Percentiles rank a stretch among this genome's conserved stretches.
Evolutionary conservation across 208 protist species (phyloP).

Genomic region (Leishmania tropica): DNA sequence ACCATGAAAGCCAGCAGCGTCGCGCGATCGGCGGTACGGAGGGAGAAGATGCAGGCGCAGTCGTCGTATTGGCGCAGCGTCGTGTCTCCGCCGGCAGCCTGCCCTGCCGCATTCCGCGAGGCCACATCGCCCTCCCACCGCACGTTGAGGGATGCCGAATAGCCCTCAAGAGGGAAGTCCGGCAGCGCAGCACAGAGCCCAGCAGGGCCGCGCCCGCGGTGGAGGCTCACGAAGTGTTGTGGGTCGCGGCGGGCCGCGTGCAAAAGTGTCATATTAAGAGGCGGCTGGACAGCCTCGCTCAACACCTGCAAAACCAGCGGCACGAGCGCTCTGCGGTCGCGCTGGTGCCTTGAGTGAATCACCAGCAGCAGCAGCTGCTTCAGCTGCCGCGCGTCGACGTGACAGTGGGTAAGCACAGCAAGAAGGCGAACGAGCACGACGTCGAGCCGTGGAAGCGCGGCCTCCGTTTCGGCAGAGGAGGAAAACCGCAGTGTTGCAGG

Average conservation of each 20-base stretch:
- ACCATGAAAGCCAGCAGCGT: slow-evolving; percentile 35
- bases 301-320: slow-evolving; percentile 67
- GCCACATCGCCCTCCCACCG: slow-evolving; percentile 45
- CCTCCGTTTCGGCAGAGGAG: neutral
- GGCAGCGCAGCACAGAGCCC: slow-evolving; percentile 59
- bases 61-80: neutral
- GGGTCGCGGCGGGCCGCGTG: slow-evolving; percentile 1
- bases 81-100: neutral
- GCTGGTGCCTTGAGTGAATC: slow-evolving; percentile 42
- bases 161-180: slow-evolving; percentile 72
- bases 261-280: neutral
- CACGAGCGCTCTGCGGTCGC: slow-evolving; percentile 39
- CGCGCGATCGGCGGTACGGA: slow-evolving; percentile 32
- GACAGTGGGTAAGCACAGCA: slow-evolving; percentile 45
- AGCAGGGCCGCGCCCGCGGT: slow-evolving; percentile 41
- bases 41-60: slow-evolving; percentile 28
- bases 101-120: neutral
- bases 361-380: slow-evolving; percentile 75
- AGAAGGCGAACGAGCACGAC: slow-evolving; percentile 46
- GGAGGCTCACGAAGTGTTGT: slow-evolving; percentile 34
- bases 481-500: neutral
- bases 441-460: slow-evolving; percentile 24
- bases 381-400: slow-evolving; percentile 77
- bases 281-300: slow-evolving; percentile 34
- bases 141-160: slow-evolving; percentile 74